Evolutionary conservation across 345 rosid species (phyloP).

Genomic region (Boechera divaricarpa): DNA sequence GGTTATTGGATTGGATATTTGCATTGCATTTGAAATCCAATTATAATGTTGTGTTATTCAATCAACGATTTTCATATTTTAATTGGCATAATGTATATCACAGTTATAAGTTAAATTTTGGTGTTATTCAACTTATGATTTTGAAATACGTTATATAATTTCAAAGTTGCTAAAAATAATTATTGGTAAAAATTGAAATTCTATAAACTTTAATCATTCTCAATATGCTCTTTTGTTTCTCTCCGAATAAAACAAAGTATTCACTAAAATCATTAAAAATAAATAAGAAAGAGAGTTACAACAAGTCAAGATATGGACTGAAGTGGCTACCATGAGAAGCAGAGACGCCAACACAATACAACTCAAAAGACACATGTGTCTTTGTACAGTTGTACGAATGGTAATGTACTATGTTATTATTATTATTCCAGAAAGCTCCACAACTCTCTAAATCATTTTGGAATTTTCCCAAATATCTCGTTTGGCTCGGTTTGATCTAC

Average conservation of each 20-base stretch:
- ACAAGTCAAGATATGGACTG: constrained; percentile 24
- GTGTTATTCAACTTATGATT: not conserved
- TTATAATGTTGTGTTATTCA: not conserved
- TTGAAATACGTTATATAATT: not conserved
- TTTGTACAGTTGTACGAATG: constrained; percentile 22
- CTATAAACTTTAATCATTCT: not conserved
- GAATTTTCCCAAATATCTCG: not conserved
- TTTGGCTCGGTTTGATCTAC: constrained; percentile 8
- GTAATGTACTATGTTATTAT: constrained; percentile 26
- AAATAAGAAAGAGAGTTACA: not conserved
- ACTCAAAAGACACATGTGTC: constrained; percentile 39
- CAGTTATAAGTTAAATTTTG: too few species aligned
- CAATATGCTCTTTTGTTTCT: not conserved
- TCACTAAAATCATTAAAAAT: not conserved
- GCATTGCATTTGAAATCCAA: not conserved
- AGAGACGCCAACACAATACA: constrained; percentile 30
- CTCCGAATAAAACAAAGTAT: constrained; percentile 6
- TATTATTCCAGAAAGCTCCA: constrained; percentile 36
- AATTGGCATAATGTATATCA: too few species aligned
- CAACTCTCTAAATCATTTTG: constrained; percentile 16
- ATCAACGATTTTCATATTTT: not conserved
- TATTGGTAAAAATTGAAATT: too few species aligned
- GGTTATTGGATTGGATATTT: not conserved
- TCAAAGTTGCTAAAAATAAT: not conserved
- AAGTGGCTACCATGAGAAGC: constrained; percentile 19